Evolutionary conservation across 352 stramenopile genomes (phyloP), one percentile per base, ranked within the genome.

Genomic region (Phytophthora pluvialis): DNA sequence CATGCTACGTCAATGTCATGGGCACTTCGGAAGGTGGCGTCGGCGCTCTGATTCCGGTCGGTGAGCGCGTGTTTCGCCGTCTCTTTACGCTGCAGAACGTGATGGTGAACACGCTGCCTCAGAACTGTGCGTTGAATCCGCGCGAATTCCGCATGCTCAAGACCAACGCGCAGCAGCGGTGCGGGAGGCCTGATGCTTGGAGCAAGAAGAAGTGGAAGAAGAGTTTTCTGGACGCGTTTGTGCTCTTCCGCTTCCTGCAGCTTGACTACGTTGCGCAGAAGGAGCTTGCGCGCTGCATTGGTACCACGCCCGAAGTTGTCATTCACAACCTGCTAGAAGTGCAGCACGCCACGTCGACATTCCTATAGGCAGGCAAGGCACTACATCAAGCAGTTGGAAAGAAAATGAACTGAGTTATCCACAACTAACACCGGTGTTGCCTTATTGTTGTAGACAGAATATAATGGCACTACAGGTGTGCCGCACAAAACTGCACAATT

Each of bases 161-260:
- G 72, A 70, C 81, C 12, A 92, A 94, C 53, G 75, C 70, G 1
- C 72, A 83, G 31, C 75, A 70, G n/a, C 71, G 78, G 42, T 88
- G 74, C 28, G 88, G 88, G 7, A 72, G 88, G 21, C 64, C 80
- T 0, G 88, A 95, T 49, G 88, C 83, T 13, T 95, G 88, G 88
- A 90, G 73, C 70, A 95, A 92, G 71, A 86, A 93, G 43, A 95
- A 95, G 71, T 93, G 84, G 81, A 94, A 95, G 52, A 95, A 95
- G 75, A 91, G 84, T 39, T 95, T 95, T 58, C 54, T 95, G 53
- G 88, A 95, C 50, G 82, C 76, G 1, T 77, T 89, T 1, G 84
- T 96, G 66, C 67, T 97, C 15, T 88, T 91, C 48, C 83, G 79
- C 18, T 97, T 95, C 62, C 65, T 94, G 31, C 73, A 85, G 26